phyloP scores from a whole-genome alignment of 176 grass and related monocot genomes.

The Juncus effusus region DNA sequence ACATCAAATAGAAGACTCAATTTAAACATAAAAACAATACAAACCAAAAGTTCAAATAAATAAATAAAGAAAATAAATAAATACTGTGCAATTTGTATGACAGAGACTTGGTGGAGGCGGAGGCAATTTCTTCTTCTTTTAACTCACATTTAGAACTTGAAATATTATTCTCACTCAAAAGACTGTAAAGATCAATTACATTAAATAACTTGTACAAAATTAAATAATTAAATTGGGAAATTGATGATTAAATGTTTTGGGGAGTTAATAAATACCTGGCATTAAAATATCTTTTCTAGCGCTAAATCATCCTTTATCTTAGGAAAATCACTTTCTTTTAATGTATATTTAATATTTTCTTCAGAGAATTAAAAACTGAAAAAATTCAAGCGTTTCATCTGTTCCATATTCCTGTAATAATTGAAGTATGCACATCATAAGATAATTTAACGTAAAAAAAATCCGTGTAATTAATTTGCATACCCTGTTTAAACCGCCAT shows the following conservation, averaged over 20 bases:
- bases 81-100: not conserved
- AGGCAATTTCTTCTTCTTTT: no score
- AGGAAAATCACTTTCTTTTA: slow-evolving; percentile 30
- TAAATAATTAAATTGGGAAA: no score
- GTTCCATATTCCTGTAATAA: slow-evolving; percentile 60
- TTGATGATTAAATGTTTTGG: no score
- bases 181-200: no score
- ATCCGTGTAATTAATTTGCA: slow-evolving; percentile 4
- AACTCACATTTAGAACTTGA: no score
- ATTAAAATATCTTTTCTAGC: slow-evolving; percentile 36
- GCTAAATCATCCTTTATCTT: slow-evolving; percentile 35
- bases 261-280: slow-evolving; percentile 29
- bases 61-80: no score
- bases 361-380: slow-evolving; percentile 75
- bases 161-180: no score
- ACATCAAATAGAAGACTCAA: no score
- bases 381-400: slow-evolving; percentile 66
- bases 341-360: slow-evolving; percentile 44
- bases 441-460: not conserved
- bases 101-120: not conserved
- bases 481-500: slow-evolving; percentile 73
- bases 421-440: slow-evolving; percentile 3
- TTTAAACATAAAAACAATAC: no score
- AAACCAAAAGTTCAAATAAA: no score
- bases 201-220: no score